These are phyloP conservation scores for Fusarium oxysporum DNA, from an alignment of 2,329 filamentous ascomycete species.

Conservation along the genomic window DNA sequence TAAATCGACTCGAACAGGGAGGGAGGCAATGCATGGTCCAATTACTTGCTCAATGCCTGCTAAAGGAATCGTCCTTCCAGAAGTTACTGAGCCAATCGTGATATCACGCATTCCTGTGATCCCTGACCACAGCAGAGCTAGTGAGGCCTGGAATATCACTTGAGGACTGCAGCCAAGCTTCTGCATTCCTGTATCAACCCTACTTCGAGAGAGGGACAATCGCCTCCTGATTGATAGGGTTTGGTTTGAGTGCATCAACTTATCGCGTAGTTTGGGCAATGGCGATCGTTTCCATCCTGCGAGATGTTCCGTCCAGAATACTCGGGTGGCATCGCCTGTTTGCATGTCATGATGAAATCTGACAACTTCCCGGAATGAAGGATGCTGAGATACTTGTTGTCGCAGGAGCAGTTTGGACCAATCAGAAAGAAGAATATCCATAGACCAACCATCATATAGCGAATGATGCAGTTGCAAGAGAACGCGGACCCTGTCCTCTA, in stretches of 20 bases:
- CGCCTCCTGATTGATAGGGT: slow-evolving; percentile 22
- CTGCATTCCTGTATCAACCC: slow-evolving; percentile 51
- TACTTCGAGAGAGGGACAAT: slow-evolving; percentile 31
- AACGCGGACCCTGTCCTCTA: slow-evolving; percentile 42
- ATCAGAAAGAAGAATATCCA: slow-evolving; percentile 79
- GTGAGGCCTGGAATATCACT: slow-evolving; percentile 79
- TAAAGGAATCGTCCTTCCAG: slow-evolving; percentile 81
- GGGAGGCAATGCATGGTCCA: slow-evolving; percentile 82
- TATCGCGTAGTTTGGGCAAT: slow-evolving; percentile 63
- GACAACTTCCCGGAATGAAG: slow-evolving; percentile 71
- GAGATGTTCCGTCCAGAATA: slow-evolving; percentile 79
- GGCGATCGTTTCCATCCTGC: slow-evolving; percentile 63
- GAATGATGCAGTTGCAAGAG: slow-evolving; percentile 80
- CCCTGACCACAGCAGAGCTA: slow-evolving; percentile 72
- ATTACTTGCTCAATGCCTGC: slow-evolving; percentile 76
- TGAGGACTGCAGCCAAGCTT: slow-evolving; percentile 69
- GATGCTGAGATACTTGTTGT: slow-evolving; percentile 52
- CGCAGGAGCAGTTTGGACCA: slow-evolving; percentile 63
- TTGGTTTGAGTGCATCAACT: slow-evolving; percentile 41
- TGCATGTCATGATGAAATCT: slow-evolving; percentile 56
- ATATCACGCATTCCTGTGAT: slow-evolving; percentile 75
- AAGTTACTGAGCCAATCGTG: slow-evolving; percentile 82
- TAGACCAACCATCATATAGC: slow-evolving; percentile 93
- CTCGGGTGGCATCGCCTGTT: slow-evolving; percentile 56
- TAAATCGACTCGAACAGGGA: slow-evolving; percentile 77